Evolutionary conservation across 305 asterid species (phyloP).

Genomic region (Fraxinus velutina): DNA sequence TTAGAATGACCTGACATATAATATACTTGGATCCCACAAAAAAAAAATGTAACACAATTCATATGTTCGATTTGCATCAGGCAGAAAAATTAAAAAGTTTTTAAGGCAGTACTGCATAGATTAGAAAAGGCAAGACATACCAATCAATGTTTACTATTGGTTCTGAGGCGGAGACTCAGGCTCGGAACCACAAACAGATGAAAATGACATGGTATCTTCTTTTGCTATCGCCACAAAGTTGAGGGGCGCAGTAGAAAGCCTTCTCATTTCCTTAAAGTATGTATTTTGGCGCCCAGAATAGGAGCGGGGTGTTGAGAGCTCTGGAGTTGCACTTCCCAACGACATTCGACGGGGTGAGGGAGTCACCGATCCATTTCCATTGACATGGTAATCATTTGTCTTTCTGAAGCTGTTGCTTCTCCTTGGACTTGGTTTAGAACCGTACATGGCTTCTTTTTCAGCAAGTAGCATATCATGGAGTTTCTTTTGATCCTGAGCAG

Average conservation of each 20-base stretch:
- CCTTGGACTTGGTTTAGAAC: constrained; percentile 91
- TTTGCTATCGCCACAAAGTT: constrained; percentile 72
- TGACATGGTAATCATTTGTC: constrained; percentile 45
- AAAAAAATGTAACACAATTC: neutral
- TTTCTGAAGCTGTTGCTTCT: constrained; percentile 66
- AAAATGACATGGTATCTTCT: constrained; percentile 86
- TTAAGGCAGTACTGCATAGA: neutral
- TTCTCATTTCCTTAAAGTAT: constrained; percentile 71
- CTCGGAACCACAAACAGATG: constrained; percentile 83
- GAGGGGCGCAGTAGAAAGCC: constrained; percentile 71
- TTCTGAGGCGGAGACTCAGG: constrained; percentile 81
- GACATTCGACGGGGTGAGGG: constrained; percentile 88
- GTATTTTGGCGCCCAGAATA: constrained; percentile 64
- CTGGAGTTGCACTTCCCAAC: constrained; percentile 58
- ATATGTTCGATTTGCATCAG: neutral
- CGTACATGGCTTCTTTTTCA: constrained; percentile 78
- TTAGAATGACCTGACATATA: neutral
- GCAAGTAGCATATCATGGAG: constrained; percentile 73
- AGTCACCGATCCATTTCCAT: constrained; percentile 77
- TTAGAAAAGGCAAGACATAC: constrained; percentile 28
- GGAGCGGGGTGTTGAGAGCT: constrained; percentile 76
- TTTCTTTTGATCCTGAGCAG: constrained; percentile 77
- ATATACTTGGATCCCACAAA: neutral
- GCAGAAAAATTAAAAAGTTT: neutral
- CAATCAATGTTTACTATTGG: constrained; percentile 31